These are phyloP conservation scores for Cladosporium sp. DNA, from an alignment of 2,329 filamentous ascomycete species.

Conservation along the genomic window DNA sequence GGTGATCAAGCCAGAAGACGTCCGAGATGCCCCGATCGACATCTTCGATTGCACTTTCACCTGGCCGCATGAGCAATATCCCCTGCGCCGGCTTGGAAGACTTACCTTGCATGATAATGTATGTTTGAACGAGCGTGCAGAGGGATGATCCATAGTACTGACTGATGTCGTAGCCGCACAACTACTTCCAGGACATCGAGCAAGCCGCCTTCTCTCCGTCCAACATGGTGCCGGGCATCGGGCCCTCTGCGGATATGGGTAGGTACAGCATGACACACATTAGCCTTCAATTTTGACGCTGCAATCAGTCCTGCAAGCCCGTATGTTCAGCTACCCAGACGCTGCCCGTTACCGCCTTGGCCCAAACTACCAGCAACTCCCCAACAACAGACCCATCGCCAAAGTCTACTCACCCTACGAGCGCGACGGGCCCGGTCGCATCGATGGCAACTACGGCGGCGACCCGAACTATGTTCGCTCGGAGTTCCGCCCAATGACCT, in stretches of 20 bases:
- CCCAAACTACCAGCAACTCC: slow-evolving; percentile 45
- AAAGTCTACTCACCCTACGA: slow-evolving; percentile 29
- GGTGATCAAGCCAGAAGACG: slow-evolving; percentile 50
- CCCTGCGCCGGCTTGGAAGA: slow-evolving; percentile 44
- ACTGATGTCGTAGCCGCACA: slow-evolving; percentile 36
- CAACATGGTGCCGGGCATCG: slow-evolving; percentile 60
- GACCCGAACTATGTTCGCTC: slow-evolving; percentile 43
- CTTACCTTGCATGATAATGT: slow-evolving; percentile 49
- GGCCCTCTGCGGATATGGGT: slow-evolving; percentile 52
- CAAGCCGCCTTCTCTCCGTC: slow-evolving; percentile 64
- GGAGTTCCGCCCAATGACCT: slow-evolving; percentile 25
- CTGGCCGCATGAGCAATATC: slow-evolving; percentile 41
- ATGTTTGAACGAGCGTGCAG: not conserved
- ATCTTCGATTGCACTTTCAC: slow-evolving; percentile 56
- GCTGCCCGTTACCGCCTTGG: slow-evolving; percentile 41
- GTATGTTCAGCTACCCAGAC: slow-evolving; percentile 51
- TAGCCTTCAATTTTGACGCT: too few relatives aligned
- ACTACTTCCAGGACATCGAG: slow-evolving; percentile 66
- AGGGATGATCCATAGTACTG: too few relatives aligned
- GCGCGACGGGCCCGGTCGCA: slow-evolving; percentile 35
- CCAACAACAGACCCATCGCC: slow-evolving; percentile 16
- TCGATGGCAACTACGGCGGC: slow-evolving; percentile 44
- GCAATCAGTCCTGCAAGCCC: slow-evolving; percentile 52
- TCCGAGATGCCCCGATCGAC: slow-evolving; percentile 44
- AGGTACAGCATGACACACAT: not conserved